Evolutionary conservation across 1,139 yeast genomes (phyloP).

Genomic region (Debaryomyces fabryi): DNA sequence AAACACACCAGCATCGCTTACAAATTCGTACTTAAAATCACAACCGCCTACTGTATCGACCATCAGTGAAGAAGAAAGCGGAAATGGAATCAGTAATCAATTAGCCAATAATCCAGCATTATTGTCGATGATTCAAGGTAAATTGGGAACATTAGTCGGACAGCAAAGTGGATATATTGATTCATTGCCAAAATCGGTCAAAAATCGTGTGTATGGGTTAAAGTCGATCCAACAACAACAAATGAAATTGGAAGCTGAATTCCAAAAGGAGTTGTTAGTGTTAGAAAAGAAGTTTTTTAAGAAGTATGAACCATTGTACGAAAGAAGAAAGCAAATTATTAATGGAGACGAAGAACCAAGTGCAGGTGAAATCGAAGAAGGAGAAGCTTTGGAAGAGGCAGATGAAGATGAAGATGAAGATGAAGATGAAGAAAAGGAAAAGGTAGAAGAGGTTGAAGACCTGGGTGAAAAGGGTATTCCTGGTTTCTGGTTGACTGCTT

Average conservation of each 20-base stretch:
- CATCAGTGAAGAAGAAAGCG: slow-evolving; percentile 66
- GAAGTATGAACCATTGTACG: slow-evolving; percentile 77
- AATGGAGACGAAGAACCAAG: slow-evolving; percentile 79
- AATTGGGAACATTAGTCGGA: slow-evolving; percentile 82
- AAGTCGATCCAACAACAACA: slow-evolving; percentile 84
- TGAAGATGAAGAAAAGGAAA: slow-evolving; percentile 49
- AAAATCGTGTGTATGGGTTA: slow-evolving; percentile 77
- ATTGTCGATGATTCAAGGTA: slow-evolving; percentile 87
- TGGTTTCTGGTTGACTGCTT: slow-evolving; percentile 94
- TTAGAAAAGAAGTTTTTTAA: slow-evolving; percentile 80
- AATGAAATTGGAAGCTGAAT: slow-evolving; percentile 83
- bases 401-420: slow-evolving; percentile 55
- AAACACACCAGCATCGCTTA: slow-evolving; percentile 92
- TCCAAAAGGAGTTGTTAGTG: slow-evolving; percentile 85
- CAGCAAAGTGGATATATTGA: slow-evolving; percentile 85
- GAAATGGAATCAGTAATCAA: slow-evolving; percentile 43
- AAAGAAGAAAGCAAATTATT: slow-evolving; percentile 72
- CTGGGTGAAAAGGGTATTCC: slow-evolving; percentile 74
- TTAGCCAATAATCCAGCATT: slow-evolving; percentile 76
- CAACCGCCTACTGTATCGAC: slow-evolving; percentile 78
- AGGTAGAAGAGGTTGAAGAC: slow-evolving; percentile 43
- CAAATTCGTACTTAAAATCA: slow-evolving; percentile 71
- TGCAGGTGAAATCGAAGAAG: slow-evolving; percentile 73
- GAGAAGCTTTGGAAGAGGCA: slow-evolving; percentile 64
- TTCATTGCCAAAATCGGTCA: slow-evolving; percentile 71